Percentiles rank a stretch among this genome's conserved stretches.
These are phyloP conservation scores for Linnemannia exigua DNA, from an alignment of 192 early-diverging fungal species.

Conservation along the genomic window DNA sequence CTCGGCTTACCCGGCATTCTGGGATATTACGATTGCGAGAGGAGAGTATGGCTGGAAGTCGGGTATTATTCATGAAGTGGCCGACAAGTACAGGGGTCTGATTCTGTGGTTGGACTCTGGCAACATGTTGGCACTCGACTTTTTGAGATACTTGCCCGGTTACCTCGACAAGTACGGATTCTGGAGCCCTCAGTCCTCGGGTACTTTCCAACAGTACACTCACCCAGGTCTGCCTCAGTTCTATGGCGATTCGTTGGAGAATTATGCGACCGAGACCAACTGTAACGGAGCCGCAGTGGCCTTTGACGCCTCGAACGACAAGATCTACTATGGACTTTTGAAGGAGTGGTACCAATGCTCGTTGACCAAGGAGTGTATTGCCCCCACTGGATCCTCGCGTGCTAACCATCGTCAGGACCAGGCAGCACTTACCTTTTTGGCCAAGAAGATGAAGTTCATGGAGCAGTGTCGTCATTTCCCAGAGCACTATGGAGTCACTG, in stretches of 20 bases:
- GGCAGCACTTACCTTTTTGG: constrained; percentile 65
- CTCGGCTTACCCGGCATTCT: constrained; percentile 62
- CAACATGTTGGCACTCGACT: constrained; percentile 60
- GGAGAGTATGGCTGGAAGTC: constrained; percentile 73
- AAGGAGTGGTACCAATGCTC: constrained; percentile 62
- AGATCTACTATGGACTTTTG: constrained; percentile 57
- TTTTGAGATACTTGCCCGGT: constrained; percentile 58
- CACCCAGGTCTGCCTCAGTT: constrained; percentile 64
- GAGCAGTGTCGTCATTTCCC: constrained; percentile 58
- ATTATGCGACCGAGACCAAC: constrained; percentile 55
- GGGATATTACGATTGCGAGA: constrained; percentile 61
- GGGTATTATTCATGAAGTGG: constrained; percentile 64
- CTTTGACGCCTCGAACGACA: constrained; percentile 58
- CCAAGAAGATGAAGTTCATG: constrained; percentile 42
- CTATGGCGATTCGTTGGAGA: constrained; percentile 45
- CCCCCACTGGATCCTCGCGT: constrained; percentile 64
- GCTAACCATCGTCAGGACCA: constrained; percentile 71
- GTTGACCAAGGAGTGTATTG: constrained; percentile 63
- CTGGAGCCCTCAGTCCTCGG: constrained; percentile 61
- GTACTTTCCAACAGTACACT: constrained; percentile 58
- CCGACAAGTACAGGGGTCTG: constrained; percentile 57
- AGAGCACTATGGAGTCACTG: constrained; percentile 61
- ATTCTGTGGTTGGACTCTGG: constrained; percentile 68
- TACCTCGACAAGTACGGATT: constrained; percentile 61
- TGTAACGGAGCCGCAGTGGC: constrained; percentile 69